Conservation (phyloP, 306 rosid species). For the Quercus berberidifolia region DNA sequence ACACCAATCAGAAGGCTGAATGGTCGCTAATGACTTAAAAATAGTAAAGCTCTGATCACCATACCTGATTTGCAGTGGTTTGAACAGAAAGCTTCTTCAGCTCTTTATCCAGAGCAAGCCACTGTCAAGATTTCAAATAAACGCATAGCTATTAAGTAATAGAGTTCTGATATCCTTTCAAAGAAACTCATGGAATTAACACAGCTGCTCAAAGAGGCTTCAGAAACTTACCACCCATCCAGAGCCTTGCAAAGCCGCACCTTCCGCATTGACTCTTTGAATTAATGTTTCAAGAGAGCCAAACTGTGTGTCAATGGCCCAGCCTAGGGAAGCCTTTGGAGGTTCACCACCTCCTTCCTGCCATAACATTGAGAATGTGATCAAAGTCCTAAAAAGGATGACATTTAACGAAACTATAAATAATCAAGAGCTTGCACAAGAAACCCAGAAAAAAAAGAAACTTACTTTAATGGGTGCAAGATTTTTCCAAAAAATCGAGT, state of each 20-base stretch:
- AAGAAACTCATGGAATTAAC: not conserved
- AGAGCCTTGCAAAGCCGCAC: slow-evolving; percentile 60
- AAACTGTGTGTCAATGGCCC: slow-evolving; percentile 43
- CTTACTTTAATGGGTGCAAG: slow-evolving; percentile 42
- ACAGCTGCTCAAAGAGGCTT: not conserved
- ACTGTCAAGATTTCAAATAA: slow-evolving; percentile 15
- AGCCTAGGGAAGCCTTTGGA: slow-evolving; percentile 39
- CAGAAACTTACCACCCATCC: slow-evolving; percentile 58
- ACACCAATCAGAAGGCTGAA: no score
- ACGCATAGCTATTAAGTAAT: not conserved
- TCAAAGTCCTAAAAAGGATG: not conserved
- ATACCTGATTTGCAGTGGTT: slow-evolving; percentile 37
- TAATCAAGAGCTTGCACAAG: not conserved
- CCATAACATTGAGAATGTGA: not conserved
- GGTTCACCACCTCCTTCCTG: slow-evolving; percentile 59
- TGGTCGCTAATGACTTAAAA: no score
- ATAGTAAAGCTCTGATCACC: not conserved
- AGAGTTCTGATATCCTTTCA: not conserved
- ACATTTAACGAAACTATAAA: not conserved
- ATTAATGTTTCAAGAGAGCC: slow-evolving; percentile 44
- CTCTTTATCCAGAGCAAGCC: slow-evolving; percentile 42
- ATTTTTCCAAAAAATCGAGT: slow-evolving; percentile 54
- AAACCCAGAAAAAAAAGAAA: not conserved
- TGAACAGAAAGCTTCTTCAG: slow-evolving; percentile 30
- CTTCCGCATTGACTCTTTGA: slow-evolving; percentile 41